These are phyloP conservation scores for Spiraea crenata DNA, from an alignment of 331 rosid genomes.

Conservation along the genomic window DNA sequence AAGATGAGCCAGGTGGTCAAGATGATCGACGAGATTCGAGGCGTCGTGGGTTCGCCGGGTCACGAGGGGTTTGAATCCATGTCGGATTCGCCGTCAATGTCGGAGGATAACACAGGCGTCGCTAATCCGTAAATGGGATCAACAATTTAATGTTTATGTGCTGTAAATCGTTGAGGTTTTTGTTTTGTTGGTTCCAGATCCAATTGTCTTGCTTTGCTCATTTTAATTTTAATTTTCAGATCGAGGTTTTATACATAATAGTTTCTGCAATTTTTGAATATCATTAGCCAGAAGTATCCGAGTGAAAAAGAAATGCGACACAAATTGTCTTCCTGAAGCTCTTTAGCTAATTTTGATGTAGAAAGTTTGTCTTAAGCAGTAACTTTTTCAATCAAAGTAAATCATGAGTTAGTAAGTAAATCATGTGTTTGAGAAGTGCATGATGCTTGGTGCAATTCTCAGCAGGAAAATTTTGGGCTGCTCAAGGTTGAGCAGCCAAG, in stretches of 20 bases:
- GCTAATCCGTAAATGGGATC: constrained; percentile 40
- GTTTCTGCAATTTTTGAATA: no score
- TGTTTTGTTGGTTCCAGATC: not conserved
- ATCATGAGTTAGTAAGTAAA: no score
- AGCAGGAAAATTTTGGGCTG: no score
- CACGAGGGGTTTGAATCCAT: constrained; percentile 51
- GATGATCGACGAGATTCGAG: constrained; percentile 76
- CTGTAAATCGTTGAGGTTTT: constrained; percentile 9
- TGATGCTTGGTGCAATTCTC: constrained; percentile 43
- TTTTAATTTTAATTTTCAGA: not conserved
- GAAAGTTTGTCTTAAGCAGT: no score
- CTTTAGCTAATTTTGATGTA: no score
- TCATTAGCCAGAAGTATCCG: no score
- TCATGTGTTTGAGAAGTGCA: constrained; percentile 24
- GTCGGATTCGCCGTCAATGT: constrained; percentile 51
- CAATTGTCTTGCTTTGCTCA: not conserved
- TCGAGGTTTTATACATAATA: no score
- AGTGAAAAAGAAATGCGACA: no score
- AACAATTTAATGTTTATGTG: not conserved
- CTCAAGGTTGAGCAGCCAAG: no score
- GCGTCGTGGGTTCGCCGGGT: constrained; percentile 43
- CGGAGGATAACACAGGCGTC: constrained; percentile 53
- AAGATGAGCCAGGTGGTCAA: constrained; percentile 72
- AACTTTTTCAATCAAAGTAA: no score
- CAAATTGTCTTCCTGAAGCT: no score